Base-by-base conservation (phyloP, 2,329 filamentous ascomycete species). In the Xylariaceae sp. region DNA sequence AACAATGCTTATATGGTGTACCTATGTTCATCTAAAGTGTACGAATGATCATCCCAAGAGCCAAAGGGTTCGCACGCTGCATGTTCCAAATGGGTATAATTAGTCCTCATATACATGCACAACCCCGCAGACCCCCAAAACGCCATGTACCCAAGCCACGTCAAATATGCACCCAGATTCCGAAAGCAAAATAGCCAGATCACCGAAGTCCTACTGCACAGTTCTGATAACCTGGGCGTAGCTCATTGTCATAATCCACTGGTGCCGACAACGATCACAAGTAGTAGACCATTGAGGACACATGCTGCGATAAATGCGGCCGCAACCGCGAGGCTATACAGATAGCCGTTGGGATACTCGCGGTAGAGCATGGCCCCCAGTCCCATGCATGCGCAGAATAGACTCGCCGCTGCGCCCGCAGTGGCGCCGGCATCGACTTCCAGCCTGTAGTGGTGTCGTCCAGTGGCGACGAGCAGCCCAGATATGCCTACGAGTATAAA, bases 341-440 rank as follows among this genome's bases (percentile, higher is more conserved):
- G 43, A 48, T 75, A 63, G 3, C 73, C 51, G 18, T 43, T 46
- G 18, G 62, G 65, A 45, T 78, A 75, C 39, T 73, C 69, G 34
- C 82, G 75, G 46, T 79, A 78, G 12, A 86, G 66, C 57, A 81
- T 77, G 65, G 80, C 77, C 33, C 79, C 82, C 6, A 89, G 73
- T 1, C 78, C 87, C 12, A 79, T 73, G 43, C 83, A 81, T 0
- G 82, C 82, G 61, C 84, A 84, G 54, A 84, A 77, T 39, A 91
- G 66, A 57, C 85, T 88, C 31, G 81, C 75, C 31, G 88, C 77
- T 14, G 87, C 83, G 10, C 87, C 88, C 39, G 89, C 75, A 1
- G 88, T 77, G 2, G 89, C 86, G 9, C 85, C 88, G 0, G 81
- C 82, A 61, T 92, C 87, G 3, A 93, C 89, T 66, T 89, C 83